Conservation (phyloP, 352 stramenopile species). For the Globisporangium cylindrosporum region DNA sequence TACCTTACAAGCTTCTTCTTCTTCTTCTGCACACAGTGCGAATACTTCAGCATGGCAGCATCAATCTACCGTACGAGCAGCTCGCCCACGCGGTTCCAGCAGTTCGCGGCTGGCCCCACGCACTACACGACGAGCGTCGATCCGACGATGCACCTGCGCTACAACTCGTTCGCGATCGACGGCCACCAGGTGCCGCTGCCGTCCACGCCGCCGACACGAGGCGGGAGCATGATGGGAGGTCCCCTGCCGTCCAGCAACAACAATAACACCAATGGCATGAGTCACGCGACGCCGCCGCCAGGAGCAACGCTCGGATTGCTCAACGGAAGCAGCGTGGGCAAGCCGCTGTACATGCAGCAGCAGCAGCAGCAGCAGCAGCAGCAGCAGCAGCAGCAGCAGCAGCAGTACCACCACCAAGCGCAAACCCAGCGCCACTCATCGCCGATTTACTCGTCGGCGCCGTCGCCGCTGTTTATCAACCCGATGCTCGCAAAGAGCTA, state of each 20-base stretch:
- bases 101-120: constrained; percentile 44
- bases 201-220: constrained; percentile 24
- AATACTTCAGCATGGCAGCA: constrained; percentile 31
- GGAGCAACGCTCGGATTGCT: constrained; percentile 38
- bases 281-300: constrained; percentile 28
- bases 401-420: constrained; percentile 13
- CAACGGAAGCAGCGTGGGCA: constrained; percentile 19
- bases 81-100: constrained; percentile 51
- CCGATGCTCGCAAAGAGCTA: constrained; percentile 68
- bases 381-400: constrained; percentile 16
- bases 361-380: constrained; percentile 16
- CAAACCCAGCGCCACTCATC: constrained; percentile 14
- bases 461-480: constrained; percentile 52
- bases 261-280: constrained; percentile 11
- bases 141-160: constrained; percentile 49
- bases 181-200: constrained; percentile 43
- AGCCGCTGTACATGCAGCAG: constrained; percentile 26
- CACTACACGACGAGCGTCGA: constrained; percentile 61
- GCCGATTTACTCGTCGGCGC: constrained; percentile 14
- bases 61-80: constrained; percentile 59
- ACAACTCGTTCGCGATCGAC: constrained; percentile 41
- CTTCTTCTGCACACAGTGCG: neutral
- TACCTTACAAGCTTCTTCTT: neutral
- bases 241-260: neutral
- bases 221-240: constrained; percentile 1